These are phyloP conservation scores for Beauveria sp. DNA, from an alignment of 2,329 filamentous ascomycete genomes.

Conservation along the genomic window DNA sequence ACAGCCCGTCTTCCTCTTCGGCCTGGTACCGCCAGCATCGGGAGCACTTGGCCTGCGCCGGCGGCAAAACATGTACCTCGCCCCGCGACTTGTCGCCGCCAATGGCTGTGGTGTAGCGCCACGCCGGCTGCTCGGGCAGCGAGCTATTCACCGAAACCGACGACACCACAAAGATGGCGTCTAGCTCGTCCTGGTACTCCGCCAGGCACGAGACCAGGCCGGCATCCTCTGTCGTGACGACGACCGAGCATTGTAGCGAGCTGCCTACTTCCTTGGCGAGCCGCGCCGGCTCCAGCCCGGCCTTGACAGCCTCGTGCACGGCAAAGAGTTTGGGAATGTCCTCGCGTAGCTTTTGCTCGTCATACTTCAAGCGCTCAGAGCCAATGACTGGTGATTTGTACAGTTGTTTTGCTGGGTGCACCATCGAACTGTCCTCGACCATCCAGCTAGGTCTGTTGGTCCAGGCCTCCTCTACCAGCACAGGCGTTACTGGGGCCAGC, in stretches of 20 bases:
- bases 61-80: slow-evolving; percentile 39
- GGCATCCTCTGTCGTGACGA: slow-evolving; percentile 39
- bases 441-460: slow-evolving; percentile 63
- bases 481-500: slow-evolving; percentile 71
- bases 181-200: slow-evolving; percentile 44
- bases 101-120: slow-evolving; percentile 36
- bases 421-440: slow-evolving; percentile 35
- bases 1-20: slow-evolving; percentile 58
- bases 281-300: slow-evolving; percentile 65
- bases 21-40: slow-evolving; percentile 85
- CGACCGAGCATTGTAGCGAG: slow-evolving; percentile 69
- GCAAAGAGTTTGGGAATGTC: slow-evolving; percentile 42
- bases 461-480: slow-evolving; percentile 86
- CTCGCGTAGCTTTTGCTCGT: slow-evolving; percentile 31
- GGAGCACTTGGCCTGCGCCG: slow-evolving; percentile 61
- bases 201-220: slow-evolving; percentile 27
- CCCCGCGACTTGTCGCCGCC: slow-evolving; percentile 30
- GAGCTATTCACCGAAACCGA: slow-evolving; percentile 42
- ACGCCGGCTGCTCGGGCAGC: slow-evolving; percentile 24
- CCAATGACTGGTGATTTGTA: slow-evolving; percentile 38
- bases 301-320: slow-evolving; percentile 62
- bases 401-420: slow-evolving; percentile 37
- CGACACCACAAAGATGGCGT: slow-evolving; percentile 62
- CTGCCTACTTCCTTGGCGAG: slow-evolving; percentile 66
- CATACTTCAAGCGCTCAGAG: slow-evolving; percentile 28